Base-by-base conservation (phyloP, 108 stramenopile species). In the Cylindrotheca fusiformis region DNA sequence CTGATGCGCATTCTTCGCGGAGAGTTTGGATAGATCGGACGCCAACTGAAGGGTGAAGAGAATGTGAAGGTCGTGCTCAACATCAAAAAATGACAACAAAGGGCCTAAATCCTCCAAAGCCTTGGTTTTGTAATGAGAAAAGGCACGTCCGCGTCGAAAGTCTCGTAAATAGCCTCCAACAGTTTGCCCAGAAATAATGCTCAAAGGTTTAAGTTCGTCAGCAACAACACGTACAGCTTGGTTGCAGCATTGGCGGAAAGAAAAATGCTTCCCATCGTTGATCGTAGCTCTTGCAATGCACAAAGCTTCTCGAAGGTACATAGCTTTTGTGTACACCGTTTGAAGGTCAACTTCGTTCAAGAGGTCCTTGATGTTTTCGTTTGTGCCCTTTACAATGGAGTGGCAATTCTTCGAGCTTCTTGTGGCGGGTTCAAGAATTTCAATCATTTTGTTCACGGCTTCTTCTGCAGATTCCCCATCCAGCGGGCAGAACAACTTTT, bases 181-280 rank as follows among this genome's bases (percentile, higher is more conserved):
- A 41, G 36, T 41, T 10, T 41, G 14, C 36, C 36, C 36, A 41
- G 36, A 6, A 41, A 14, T 41, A 14, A 41, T 41, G 14, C 14
- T 14, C 6, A 17, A n/a, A 51, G 50, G 50, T 22, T n/a, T n/a
- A 4, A 51, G 12, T 51, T 17, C 12, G 18, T 5, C 18, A 5
- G 12, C 50, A 4, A 51, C 5, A 51, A 5, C 20, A 4, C 20
- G 50, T 5, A 22, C 18, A 21, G n/a, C 50, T 22, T 51, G 50
- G n/a, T 51, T 51, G 50, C 50, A 51, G 50, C 50, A 51, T 22
- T 51, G 10, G 5, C 18, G 50, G n/a, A 51, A 51, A 22, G 12
- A 17, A n/a, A 51, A 21, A 19, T n/a, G 50, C 5, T n/a, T 21
- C 18, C 50, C 50, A 6, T 41, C 36, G 20, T 51, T 51, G 50